Base-by-base conservation (phyloP, 225 moss, liverwort and hornwort species). In the Asterella californica region DNA sequence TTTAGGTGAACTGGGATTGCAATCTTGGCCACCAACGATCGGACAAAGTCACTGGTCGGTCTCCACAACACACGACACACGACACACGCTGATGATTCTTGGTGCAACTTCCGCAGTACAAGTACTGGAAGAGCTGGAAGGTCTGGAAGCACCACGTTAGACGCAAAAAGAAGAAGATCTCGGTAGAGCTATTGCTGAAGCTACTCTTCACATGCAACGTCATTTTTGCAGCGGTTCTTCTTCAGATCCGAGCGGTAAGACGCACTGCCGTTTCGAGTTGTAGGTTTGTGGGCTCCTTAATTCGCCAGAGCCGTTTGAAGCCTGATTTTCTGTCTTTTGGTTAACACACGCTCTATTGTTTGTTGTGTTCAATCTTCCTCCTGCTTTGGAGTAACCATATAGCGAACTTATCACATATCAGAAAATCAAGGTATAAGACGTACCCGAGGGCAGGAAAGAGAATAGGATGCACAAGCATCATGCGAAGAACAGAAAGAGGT, bases 81-180 rank as follows among this genome's bases (percentile, higher is more conserved):
- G 42, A 70, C 5, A 2, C n/a, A n/a, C 15, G 47, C 71, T 14
- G 48, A 46, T 71, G 25, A 48, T n/a, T 10, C 47, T 21, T 71
- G 71, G 71, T 54, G 55, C 11, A 15, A 9, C 15, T 14, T 46
- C 75, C 81, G 29, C 76, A 93, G 93, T 97, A 94, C 52, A 94
- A 97, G 76, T 89, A 91, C 34, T 94, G 94, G 96, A 94, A 82
- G 76, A 82, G 89, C 30, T 97, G 90, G 89, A 89, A 91, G 2
- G 72, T 93, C 1, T 94, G 94, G 94, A 97, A 97, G 78, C 92
- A 91, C 77, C 90, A 81, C 25, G 82, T 93, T 0, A 80, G 94
- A 48, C 82, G 83, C 24, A 90, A 89, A 24, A 92, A 88, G 61
- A 93, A 88, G 79, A 65, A 74, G 30, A 78, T 79, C 10, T 83